Evolutionary conservation across 495 filamentous ascomycete species (phyloP).

Genomic region (Platismatia glauca): DNA sequence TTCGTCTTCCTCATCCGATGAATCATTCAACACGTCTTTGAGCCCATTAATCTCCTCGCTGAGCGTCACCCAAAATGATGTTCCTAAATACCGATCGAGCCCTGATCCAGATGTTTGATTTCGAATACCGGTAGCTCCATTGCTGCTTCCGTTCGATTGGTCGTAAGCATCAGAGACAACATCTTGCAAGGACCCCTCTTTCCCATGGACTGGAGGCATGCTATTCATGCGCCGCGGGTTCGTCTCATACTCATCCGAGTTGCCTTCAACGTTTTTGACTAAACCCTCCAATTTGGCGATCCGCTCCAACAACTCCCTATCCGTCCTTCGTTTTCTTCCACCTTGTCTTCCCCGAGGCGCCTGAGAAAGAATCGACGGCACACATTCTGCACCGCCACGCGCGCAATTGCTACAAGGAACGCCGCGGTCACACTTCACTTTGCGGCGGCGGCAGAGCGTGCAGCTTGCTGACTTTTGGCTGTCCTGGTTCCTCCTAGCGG

Average conservation of each 20-base stretch:
- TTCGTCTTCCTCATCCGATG: constrained; percentile 8
- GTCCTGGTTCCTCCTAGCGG: too few relatives aligned
- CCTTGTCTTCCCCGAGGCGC: constrained; percentile 7
- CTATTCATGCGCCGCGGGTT: too few relatives aligned
- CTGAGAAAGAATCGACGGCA: constrained; percentile 1
- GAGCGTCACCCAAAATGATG: constrained; percentile 4
- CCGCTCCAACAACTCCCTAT: constrained; percentile 8
- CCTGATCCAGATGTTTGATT: neutral
- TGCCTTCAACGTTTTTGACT: neutral
- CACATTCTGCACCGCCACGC: neutral
- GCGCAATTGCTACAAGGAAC: constrained; percentile 1
- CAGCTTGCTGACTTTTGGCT: too few relatives aligned
- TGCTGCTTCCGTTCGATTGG: neutral
- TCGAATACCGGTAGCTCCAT: neutral
- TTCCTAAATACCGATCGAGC: neutral
- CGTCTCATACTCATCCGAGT: neutral
- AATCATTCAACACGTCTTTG: neutral
- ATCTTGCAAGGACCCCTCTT: too few relatives aligned
- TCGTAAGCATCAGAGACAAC: too few relatives aligned
- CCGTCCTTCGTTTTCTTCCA: constrained; percentile 2
- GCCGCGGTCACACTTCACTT: constrained; percentile 8
- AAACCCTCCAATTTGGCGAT: constrained; percentile 9
- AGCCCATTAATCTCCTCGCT: constrained; percentile 9
- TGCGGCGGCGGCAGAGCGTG: constrained; percentile 11
- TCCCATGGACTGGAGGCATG: neutral